phyloP scores from a whole-genome alignment of 495 filamentous ascomycete species.

The Neurospora sp. region DNA sequence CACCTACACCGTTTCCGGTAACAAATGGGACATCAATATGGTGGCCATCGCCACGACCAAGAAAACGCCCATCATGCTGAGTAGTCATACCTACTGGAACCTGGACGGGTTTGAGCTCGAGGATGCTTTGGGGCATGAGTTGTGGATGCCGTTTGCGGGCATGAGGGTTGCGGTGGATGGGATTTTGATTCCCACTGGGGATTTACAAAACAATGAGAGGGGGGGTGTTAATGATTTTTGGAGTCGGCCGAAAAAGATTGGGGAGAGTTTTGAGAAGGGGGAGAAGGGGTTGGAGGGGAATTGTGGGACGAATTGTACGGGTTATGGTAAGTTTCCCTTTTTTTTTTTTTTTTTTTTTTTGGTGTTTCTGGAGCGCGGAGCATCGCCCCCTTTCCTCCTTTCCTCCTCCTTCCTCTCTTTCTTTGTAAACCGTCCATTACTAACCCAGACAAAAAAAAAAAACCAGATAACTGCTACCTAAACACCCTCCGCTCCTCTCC shows the following conservation, averaged over 20 bases:
- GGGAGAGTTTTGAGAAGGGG: constrained; percentile 43
- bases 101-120: constrained; percentile 67
- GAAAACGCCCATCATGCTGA: constrained; percentile 59
- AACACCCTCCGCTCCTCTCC: constrained; percentile 28
- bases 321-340: constrained; percentile 56
- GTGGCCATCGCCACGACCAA: constrained; percentile 43
- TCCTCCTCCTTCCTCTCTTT: neutral
- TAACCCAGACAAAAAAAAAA: too few relatives aligned
- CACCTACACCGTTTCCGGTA: constrained; percentile 51
- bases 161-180: constrained; percentile 63
- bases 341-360: too few relatives aligned
- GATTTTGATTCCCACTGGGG: constrained; percentile 53
- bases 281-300: constrained; percentile 44
- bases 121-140: constrained; percentile 57
- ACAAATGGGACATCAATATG: constrained; percentile 46
- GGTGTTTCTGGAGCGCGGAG: too few relatives aligned
- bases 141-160: constrained; percentile 61
- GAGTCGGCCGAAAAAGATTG: constrained; percentile 63
- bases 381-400: too few relatives aligned
- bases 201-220: constrained; percentile 25
- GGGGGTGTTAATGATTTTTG: constrained; percentile 65
- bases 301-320: constrained; percentile 64
- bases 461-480: constrained; percentile 47
- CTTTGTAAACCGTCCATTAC: neutral
- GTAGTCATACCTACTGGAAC: constrained; percentile 73